A percentile compares a stretch with the other conserved stretches of the same genome.
Evolutionary conservation across 257 asterid genomes (phyloP).

Genomic region (Solanum gandarillasii): DNA sequence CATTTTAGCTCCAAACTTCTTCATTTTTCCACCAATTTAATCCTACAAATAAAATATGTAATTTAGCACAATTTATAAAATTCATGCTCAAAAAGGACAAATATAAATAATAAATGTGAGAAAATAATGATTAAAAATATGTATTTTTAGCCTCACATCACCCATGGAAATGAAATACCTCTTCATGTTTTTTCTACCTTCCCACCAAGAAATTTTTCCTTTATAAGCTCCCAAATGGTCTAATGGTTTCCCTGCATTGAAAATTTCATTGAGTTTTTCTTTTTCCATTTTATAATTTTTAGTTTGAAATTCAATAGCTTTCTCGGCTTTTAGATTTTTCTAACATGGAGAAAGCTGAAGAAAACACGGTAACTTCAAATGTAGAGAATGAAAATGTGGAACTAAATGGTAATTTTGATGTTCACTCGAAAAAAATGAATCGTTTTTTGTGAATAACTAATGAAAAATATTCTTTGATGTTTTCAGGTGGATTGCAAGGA

Average conservation of each 20-base stretch:
- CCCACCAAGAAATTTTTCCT: neutral
- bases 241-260: neutral
- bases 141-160: no score
- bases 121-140: no score
- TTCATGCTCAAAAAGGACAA: no score
- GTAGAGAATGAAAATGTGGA: slow-evolving; percentile 14
- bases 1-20: no score
- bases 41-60: no score
- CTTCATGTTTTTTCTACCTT: neutral
- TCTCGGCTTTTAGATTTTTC: neutral
- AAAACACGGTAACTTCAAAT: neutral
- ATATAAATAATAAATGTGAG: no score
- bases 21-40: no score
- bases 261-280: no score
- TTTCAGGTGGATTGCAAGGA: slow-evolving; percentile 28
- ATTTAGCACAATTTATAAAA: no score
- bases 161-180: neutral
- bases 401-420: slow-evolving; percentile 10
- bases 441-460: slow-evolving; percentile 34
- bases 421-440: no score
- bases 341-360: slow-evolving; percentile 25
- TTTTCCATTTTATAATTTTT: no score
- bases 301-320: neutral
- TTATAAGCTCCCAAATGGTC: neutral
- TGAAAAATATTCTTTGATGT: slow-evolving; percentile 9